These are phyloP conservation scores for Taphrina communis DNA, from an alignment of 1,139 yeast genomes.

Conservation along the genomic window DNA sequence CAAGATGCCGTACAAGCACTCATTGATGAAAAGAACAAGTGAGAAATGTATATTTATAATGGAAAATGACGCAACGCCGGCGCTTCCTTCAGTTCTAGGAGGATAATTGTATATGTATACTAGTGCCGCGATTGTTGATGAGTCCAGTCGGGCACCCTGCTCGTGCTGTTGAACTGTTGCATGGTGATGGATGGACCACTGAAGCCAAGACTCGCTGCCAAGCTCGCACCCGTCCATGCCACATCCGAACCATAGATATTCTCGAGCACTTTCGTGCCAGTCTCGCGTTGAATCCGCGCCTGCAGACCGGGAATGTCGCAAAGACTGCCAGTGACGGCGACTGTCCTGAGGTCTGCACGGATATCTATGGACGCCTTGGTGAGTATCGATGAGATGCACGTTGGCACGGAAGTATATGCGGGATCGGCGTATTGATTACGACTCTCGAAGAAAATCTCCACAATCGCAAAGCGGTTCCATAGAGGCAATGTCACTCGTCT, in stretches of 20 bases:
- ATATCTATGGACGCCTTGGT: slow-evolving; percentile 35
- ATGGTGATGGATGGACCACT: slow-evolving; percentile 23
- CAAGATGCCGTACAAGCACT: slow-evolving; percentile 51
- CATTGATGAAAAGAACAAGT: slow-evolving; percentile 34
- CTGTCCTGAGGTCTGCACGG: slow-evolving; percentile 17
- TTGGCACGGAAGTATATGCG: slow-evolving; percentile 38
- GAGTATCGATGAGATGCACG: slow-evolving; percentile 15
- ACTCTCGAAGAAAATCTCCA: slow-evolving; percentile 39
- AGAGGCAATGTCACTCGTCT: slow-evolving; percentile 24
- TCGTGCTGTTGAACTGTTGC: slow-evolving; percentile 23
- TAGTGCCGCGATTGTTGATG: not conserved
- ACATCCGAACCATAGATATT: slow-evolving; percentile 15
- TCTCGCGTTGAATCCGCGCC: slow-evolving; percentile 33
- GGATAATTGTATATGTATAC: not conserved
- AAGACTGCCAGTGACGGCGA: slow-evolving; percentile 36
- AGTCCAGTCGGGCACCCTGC: slow-evolving; percentile 39
- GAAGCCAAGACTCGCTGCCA: slow-evolving; percentile 11
- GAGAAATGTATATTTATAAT: not conserved
- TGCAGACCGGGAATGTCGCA: slow-evolving; percentile 37
- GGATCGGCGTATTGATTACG: slow-evolving; percentile 36
- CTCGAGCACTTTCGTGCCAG: slow-evolving; percentile 12
- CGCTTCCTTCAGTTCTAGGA: not conserved
- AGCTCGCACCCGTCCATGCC: slow-evolving; percentile 35
- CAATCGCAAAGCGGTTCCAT: slow-evolving; percentile 38
- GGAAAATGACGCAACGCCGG: not conserved